These are phyloP conservation scores for Pseudogymnoascus sp. DNA, from an alignment of 2,329 filamentous ascomycete species.

Conservation along the genomic window DNA sequence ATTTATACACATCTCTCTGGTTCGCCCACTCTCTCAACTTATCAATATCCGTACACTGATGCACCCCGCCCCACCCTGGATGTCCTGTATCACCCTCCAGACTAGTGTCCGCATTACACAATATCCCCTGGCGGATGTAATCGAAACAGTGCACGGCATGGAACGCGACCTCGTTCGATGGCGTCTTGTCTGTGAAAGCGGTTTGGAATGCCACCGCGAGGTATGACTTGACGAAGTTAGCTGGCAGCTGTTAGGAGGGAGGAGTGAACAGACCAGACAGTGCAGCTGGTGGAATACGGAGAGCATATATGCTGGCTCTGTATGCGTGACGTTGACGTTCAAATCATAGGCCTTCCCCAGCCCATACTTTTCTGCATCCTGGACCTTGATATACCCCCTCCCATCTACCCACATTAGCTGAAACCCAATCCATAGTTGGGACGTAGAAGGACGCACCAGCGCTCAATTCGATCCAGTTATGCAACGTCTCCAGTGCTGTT, in stretches of 20 bases:
- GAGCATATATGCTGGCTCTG: conserved; percentile 14
- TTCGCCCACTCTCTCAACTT: conserved; percentile 4
- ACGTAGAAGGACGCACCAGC: conserved; percentile 6
- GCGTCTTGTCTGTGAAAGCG: neutral
- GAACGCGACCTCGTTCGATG: conserved; percentile 12
- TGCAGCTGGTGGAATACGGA: conserved; percentile 18
- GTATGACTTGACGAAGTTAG: conserved; percentile 12
- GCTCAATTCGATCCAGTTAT: conserved; percentile 17
- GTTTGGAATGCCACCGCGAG: conserved; percentile 11
- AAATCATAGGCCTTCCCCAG: conserved; percentile 12
- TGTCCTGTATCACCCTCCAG: conserved; percentile 1
- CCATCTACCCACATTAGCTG: conserved; percentile 11
- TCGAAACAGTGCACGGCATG: neutral
- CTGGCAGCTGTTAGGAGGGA: neutral
- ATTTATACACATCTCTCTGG: conserved; percentile 6
- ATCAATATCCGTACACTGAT: conserved; percentile 4
- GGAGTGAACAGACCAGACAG: conserved; percentile 12
- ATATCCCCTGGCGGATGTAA: neutral
- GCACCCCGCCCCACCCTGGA: neutral
- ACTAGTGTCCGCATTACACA: neutral
- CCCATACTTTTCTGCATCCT: conserved; percentile 6
- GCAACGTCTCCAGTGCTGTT: conserved; percentile 13
- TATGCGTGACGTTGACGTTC: neutral
- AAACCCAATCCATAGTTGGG: neutral
- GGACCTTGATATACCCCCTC: conserved; percentile 15